Evolutionary conservation across 192 early-diverging fungal species (phyloP).

Genomic region (Borealophlyctis nickersoniae): DNA sequence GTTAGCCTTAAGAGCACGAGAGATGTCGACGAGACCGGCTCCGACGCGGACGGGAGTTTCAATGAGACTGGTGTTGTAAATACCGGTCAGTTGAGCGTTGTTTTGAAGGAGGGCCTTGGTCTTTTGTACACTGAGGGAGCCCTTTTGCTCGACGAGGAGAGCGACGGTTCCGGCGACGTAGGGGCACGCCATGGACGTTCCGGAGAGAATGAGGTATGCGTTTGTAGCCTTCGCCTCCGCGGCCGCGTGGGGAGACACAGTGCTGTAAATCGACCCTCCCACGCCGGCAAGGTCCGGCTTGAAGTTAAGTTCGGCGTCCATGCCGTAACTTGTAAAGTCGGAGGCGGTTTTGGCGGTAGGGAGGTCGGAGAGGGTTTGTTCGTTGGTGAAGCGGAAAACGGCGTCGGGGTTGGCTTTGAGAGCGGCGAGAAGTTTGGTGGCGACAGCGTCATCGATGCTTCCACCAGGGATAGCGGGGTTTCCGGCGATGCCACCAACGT

Average conservation of each 20-base stretch:
- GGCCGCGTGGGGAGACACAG: constrained; percentile 24
- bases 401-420: constrained; percentile 28
- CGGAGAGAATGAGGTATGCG: constrained; percentile 35
- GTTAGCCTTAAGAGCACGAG: constrained; percentile 52
- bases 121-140: constrained; percentile 19
- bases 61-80: constrained; percentile 36
- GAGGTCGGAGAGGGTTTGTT: constrained; percentile 39
- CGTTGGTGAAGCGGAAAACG: constrained; percentile 46
- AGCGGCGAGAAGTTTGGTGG: constrained; percentile 14
- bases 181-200: constrained; percentile 82
- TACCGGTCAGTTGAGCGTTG: constrained; percentile 40
- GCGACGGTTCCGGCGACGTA: constrained; percentile 70
- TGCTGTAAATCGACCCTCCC: constrained; percentile 35
- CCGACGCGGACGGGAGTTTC: constrained; percentile 69
- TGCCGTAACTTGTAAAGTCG: constrained; percentile 71
- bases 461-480: constrained; percentile 14
- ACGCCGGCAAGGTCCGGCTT: constrained; percentile 51
- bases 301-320: constrained; percentile 61
- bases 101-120: constrained; percentile 47
- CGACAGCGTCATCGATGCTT: constrained; percentile 10
- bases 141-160: constrained; percentile 54
- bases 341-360: constrained; percentile 63
- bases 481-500: constrained; percentile 19
- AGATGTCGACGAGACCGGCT: constrained; percentile 72
- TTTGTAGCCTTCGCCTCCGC: background rate